Evolutionary conservation across 169 alveolate genomes (phyloP).

Genomic region (Babesia sp.): DNA sequence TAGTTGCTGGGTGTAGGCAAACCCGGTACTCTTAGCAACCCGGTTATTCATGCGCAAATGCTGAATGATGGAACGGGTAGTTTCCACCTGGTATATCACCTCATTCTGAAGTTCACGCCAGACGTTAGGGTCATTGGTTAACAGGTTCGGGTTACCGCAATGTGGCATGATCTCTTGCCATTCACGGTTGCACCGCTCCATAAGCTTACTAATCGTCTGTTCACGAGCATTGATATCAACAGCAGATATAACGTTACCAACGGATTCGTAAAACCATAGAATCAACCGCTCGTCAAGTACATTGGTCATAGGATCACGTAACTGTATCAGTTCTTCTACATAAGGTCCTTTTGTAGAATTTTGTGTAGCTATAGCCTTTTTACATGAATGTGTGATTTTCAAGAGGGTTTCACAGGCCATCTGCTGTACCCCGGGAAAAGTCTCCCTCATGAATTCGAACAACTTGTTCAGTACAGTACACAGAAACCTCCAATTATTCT

Average conservation of each 20-base stretch:
- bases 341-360: constrained; percentile 18
- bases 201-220: constrained; percentile 10
- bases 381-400: constrained; percentile 90
- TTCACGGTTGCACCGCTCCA: constrained; percentile 52
- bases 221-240: constrained; percentile 9
- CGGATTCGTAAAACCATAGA: constrained; percentile 68
- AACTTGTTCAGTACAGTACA: constrained; percentile 97
- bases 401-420: constrained; percentile 98
- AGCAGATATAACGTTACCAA: constrained; percentile 65
- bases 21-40: constrained; percentile 62
- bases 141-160: constrained; percentile 8
- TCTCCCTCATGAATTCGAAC: constrained; percentile 98
- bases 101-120: constrained; percentile 32
- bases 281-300: constrained; percentile 72
- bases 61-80: constrained; percentile 43
- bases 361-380: constrained; percentile 74
- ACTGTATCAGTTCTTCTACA: constrained; percentile 39
- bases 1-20: constrained; percentile 58
- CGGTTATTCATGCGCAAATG: constrained; percentile 59
- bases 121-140: constrained; percentile 31
- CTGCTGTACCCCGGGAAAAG: constrained; percentile 98
- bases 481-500: constrained; percentile 95
- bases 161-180: constrained; percentile 38
- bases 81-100: constrained; percentile 28
- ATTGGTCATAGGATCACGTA: constrained; percentile 71